These are phyloP conservation scores for Metschnikowia continentalis DNA, from an alignment of 805 yeast species.

Conservation along the genomic window DNA sequence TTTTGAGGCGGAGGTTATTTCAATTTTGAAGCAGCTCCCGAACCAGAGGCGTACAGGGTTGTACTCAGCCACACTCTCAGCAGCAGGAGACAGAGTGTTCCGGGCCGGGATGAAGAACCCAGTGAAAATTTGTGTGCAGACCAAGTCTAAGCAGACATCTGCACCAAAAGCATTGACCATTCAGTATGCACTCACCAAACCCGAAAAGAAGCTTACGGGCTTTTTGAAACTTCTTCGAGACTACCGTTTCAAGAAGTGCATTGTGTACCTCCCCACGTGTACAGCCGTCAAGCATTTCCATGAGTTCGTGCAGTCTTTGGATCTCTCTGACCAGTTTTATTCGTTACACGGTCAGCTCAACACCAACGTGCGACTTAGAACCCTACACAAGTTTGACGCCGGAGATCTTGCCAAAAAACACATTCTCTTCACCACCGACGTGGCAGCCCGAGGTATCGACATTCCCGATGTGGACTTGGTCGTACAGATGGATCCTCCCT, in stretches of 20 bases:
- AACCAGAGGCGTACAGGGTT: slow-evolving; percentile 91
- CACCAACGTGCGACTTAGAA: slow-evolving; percentile 73
- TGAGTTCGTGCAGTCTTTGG: slow-evolving; percentile 43
- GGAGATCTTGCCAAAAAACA: slow-evolving; percentile 44
- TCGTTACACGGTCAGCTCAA: slow-evolving; percentile 89
- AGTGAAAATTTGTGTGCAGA: slow-evolving; percentile 75
- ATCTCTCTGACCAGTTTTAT: slow-evolving; percentile 36
- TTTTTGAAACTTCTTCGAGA: slow-evolving; percentile 51
- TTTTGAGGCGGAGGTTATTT: slow-evolving; percentile 63
- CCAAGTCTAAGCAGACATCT: slow-evolving; percentile 31
- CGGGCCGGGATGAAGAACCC: slow-evolving; percentile 93
- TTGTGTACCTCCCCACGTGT: slow-evolving; percentile 92
- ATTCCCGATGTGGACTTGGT: slow-evolving; percentile 93
- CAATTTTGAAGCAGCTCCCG: slow-evolving; percentile 68
- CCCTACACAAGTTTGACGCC: slow-evolving; percentile 58
- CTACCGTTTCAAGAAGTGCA: slow-evolving; percentile 67
- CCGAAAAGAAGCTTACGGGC: slow-evolving; percentile 57
- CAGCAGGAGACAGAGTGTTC: slow-evolving; percentile 75
- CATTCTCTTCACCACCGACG: slow-evolving; percentile 87
- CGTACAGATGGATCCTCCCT: slow-evolving; percentile 92
- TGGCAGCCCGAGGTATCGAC: slow-evolving; percentile 97
- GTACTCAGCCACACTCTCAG: slow-evolving; percentile 87
- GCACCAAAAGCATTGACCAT: slow-evolving; percentile 65
- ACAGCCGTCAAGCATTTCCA: slow-evolving; percentile 76
- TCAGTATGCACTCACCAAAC: slow-evolving; percentile 54